Percentiles rank a stretch among this genome's conserved stretches.
phyloP scores from a whole-genome alignment of 2,329 filamentous ascomycete genomes.

The Salinomyces thailandicus region DNA sequence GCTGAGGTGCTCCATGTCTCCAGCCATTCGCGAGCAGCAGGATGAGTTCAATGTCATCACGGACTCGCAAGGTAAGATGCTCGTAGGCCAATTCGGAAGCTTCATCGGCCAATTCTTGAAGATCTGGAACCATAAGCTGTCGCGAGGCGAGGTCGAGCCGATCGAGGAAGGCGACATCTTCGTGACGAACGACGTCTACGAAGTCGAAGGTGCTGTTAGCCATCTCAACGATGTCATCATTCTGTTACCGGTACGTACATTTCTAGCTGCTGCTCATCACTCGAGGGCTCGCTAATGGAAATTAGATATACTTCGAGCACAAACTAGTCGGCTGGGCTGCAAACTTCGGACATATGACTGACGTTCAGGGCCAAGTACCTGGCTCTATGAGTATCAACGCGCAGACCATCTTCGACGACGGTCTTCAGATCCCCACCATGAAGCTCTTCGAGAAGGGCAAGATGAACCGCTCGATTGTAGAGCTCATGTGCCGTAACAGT shows the following conservation, averaged over 20 bases:
- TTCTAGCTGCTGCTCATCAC: not conserved
- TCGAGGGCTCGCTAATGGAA: not conserved
- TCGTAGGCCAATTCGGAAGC: slow-evolving; percentile 18
- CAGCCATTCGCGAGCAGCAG: slow-evolving; percentile 19
- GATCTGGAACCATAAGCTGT: slow-evolving; percentile 18
- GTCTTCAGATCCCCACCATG: slow-evolving; percentile 19
- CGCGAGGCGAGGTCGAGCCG: slow-evolving; percentile 13
- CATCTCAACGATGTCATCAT: slow-evolving; percentile 18
- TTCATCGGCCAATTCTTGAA: slow-evolving; percentile 21
- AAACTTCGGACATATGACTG: slow-evolving; percentile 20
- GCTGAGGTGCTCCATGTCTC: slow-evolving; percentile 20
- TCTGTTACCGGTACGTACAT: not conserved
- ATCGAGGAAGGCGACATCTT: slow-evolving; percentile 20
- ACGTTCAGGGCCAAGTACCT: slow-evolving; percentile 20
- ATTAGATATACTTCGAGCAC: slow-evolving; percentile 19
- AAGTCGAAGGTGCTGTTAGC: slow-evolving; percentile 18
- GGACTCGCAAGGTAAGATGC: slow-evolving; percentile 15
- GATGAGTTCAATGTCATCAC: slow-evolving; percentile 23
- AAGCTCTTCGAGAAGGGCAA: slow-evolving; percentile 19
- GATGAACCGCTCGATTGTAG: slow-evolving; percentile 19
- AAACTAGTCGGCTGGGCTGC: slow-evolving; percentile 19
- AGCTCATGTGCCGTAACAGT: slow-evolving; percentile 19
- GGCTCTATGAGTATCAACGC: slow-evolving; percentile 20
- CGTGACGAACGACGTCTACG: slow-evolving; percentile 20
- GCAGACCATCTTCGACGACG: slow-evolving; percentile 20